These are phyloP conservation scores for Mycena sp. DNA, from an alignment of 1,284 basidiomycete species.

Conservation along the genomic window DNA sequence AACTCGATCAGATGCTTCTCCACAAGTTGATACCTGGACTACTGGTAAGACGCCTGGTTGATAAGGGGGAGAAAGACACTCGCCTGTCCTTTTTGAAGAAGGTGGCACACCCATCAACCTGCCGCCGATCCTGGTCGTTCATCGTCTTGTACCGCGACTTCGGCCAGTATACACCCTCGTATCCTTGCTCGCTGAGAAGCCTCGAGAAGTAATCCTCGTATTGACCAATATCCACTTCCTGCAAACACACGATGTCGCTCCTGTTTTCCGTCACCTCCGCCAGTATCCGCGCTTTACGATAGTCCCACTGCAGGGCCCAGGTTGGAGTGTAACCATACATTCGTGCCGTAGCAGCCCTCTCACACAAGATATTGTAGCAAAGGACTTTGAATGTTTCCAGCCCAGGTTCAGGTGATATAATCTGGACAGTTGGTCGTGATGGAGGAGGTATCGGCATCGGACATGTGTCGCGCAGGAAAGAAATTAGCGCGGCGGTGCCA, in stretches of 20 bases:
- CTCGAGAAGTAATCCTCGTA: constrained; percentile 95
- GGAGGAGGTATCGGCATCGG: constrained; percentile 81
- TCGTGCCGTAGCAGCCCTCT: constrained; percentile 88
- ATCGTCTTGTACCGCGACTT: constrained; percentile 96
- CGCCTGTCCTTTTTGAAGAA: constrained; percentile 94
- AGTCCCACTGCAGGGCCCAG: constrained; percentile 97
- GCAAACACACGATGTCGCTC: constrained; percentile 93
- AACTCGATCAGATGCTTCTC: constrained; percentile 97
- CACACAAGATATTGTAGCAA: constrained; percentile 96
- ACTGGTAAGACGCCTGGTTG: constrained; percentile 19
- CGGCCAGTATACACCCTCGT: constrained; percentile 95
- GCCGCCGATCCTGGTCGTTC: constrained; percentile 85
- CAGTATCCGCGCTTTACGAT: constrained; percentile 91
- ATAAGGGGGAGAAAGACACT: constrained; percentile 45
- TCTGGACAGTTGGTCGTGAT: constrained; percentile 71
- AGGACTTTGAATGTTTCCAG: constrained; percentile 84
- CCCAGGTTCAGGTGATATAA: constrained; percentile 69
- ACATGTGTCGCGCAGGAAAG: constrained; percentile 89
- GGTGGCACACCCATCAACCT: constrained; percentile 96
- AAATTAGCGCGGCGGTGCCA: constrained; percentile 89
- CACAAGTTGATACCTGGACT: constrained; percentile 85
- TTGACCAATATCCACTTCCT: constrained; percentile 94
- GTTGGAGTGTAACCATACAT: constrained; percentile 97
- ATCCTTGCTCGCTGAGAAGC: constrained; percentile 81
- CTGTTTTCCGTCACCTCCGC: constrained; percentile 87